Base-by-base conservation (phyloP, 2,329 filamentous ascomycete genomes). In the Sporothrix pallida region DNA sequence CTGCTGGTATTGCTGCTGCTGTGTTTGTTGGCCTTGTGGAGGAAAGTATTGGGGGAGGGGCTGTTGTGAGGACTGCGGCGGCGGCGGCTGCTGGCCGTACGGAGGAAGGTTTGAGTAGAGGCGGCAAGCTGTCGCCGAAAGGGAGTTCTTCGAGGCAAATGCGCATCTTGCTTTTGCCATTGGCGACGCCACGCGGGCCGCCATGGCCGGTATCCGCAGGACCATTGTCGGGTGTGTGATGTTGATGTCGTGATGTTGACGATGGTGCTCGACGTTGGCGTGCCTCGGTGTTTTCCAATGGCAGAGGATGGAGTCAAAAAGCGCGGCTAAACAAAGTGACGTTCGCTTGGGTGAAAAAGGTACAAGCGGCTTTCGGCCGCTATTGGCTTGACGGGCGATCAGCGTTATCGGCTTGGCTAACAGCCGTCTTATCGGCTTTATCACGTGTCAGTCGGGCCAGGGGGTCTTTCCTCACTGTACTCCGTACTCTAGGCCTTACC, bases 31-130 rank as follows among this genome's bases (percentile, higher is more conserved):
- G 31, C 31, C 31, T 13, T 67, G 62, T 10, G 42, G 62, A 4
- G 62, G 62, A 13, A 67, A 67, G 62, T 67, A 67, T 48, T 67
- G 62, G 0, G 62, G 62, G 12, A 67, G 23, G 42, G 62, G 62
- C n/a, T 20, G 26, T 20, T 67, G 62, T 42, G 42, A 15, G 2
- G 52, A 56, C n/a, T 42, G 17, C 23, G 10, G 23, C 15, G 42
- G 70, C 56, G 12, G 67, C 46, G 9, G 48, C 26, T 15, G 48
- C 9, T 31, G 48, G 67, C 23, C 48, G 10, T 50, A 68, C 50
- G 62, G 17, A 8, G 62, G 62, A 10, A 42, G n/a, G n/a, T 10
- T 67, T 42, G 62, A 67, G 42, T 48, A 67, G 42, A 48, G 42
- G n/a, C 62, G 42, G 62, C 37, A 46, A 4, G 42, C n/a, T 67